phyloP scores from a whole-genome alignment of 495 filamentous ascomycete genomes.

The Xylaria venustula region DNA sequence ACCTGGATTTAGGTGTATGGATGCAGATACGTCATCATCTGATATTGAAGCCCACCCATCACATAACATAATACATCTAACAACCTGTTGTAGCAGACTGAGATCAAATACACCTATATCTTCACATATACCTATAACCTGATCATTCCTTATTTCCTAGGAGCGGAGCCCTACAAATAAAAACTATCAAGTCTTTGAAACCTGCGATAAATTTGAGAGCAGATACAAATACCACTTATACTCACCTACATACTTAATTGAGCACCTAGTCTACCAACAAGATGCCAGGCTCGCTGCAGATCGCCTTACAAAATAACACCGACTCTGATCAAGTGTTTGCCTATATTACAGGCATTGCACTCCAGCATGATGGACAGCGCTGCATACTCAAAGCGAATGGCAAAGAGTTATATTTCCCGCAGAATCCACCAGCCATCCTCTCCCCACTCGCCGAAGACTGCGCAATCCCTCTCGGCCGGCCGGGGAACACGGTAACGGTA shows the following conservation, averaged over 20 bases:
- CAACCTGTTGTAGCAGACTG: no score
- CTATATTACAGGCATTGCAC: slow-evolving; percentile 46
- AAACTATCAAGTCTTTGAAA: no score
- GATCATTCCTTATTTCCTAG: no score
- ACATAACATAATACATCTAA: no score
- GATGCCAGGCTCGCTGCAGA: slow-evolving; percentile 42
- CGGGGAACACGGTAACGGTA: slow-evolving; percentile 57
- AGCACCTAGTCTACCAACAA: slow-evolving; percentile 10
- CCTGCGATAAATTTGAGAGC: background rate
- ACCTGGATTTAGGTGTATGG: background rate
- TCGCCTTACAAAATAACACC: slow-evolving; percentile 40
- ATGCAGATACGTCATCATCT: background rate
- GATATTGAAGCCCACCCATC: background rate
- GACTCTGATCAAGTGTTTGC: slow-evolving; percentile 32
- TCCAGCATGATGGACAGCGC: slow-evolving; percentile 34
- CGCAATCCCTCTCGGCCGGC: slow-evolving; percentile 64
- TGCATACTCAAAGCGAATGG: slow-evolving; percentile 36
- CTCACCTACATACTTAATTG: background rate
- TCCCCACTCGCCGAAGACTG: slow-evolving; percentile 57
- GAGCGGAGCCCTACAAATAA: no score
- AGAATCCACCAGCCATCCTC: slow-evolving; percentile 34
- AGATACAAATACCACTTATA: background rate
- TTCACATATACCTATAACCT: no score
- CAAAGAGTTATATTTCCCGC: slow-evolving; percentile 36
- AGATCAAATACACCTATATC: background rate